A percentile compares a stretch with the other conserved stretches of the same genome.
phyloP scores from a whole-genome alignment of 495 filamentous ascomycete species.

The Penicillium parvum region DNA sequence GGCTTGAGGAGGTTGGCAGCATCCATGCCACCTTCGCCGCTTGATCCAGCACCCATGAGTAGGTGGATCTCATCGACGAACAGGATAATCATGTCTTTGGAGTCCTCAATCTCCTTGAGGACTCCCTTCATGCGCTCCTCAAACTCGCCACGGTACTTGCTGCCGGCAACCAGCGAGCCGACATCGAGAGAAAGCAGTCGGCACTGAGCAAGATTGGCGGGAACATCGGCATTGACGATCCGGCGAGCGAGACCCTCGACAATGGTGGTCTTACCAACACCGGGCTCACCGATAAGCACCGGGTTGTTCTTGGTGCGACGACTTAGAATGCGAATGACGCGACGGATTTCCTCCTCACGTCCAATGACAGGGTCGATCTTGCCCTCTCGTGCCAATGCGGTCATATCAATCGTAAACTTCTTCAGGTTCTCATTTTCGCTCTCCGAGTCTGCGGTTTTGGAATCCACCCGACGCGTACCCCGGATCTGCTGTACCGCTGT shows the following conservation, averaged over 20 bases:
- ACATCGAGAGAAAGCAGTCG: conserved; percentile 92
- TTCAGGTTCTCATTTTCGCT: conserved; percentile 88
- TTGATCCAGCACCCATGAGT: conserved; percentile 92
- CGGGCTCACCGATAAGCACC: conserved; percentile 90
- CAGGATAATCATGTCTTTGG: conserved; percentile 94
- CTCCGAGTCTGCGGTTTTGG: conserved; percentile 88
- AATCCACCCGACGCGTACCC: conserved; percentile 87
- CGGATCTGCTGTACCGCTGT: conserved; percentile 83
- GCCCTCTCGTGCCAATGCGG: conserved; percentile 84
- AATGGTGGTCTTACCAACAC: conserved; percentile 97
- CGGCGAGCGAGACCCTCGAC: conserved; percentile 94
- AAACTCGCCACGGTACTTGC: conserved; percentile 97
- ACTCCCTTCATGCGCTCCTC: conserved; percentile 99
- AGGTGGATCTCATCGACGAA: conserved; percentile 99
- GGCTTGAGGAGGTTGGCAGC: conserved; percentile 96
- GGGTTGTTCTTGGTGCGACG: conserved; percentile 98
- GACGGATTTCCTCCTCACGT: conserved; percentile 91
- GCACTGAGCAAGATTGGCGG: conserved; percentile 91
- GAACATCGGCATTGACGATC: conserved; percentile 93
- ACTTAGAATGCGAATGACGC: conserved; percentile 89
- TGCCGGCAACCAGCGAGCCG: conserved; percentile 88
- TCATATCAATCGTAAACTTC: conserved; percentile 99
- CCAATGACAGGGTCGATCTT: conserved; percentile 99
- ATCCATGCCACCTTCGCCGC: conserved; percentile 97
- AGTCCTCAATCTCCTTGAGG: conserved; percentile 91